Conservation (phyloP, 202 grass and related monocot genomes). For the Zoysia matrella region DNA sequence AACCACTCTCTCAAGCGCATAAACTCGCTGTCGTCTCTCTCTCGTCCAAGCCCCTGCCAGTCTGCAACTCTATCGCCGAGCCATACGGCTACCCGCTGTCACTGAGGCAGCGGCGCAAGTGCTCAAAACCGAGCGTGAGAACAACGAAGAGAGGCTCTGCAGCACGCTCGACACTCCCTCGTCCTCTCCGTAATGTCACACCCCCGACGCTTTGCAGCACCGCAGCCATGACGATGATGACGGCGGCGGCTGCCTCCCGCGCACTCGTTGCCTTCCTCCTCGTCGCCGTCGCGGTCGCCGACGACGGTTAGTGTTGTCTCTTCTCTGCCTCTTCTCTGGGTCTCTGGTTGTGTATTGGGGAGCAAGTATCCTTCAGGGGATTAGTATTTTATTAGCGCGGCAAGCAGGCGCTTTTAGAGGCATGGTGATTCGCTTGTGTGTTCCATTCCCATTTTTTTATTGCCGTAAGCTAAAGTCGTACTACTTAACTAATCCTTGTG, state of each 20-base stretch:
- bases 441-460: constrained; percentile 40
- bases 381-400: constrained; percentile 61
- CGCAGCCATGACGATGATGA: constrained; percentile 25
- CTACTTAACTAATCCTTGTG: constrained; percentile 53
- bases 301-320: constrained; percentile 31
- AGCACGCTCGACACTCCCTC: constrained; percentile 10
- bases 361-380: constrained; percentile 51
- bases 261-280: constrained; percentile 35
- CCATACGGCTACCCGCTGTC: constrained; percentile 49
- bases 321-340: not conserved
- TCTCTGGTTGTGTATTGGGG: constrained; percentile 40
- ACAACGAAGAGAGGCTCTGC: constrained; percentile 3
- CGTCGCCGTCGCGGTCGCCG: constrained; percentile 43
- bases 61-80: constrained; percentile 19
- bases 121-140: constrained; percentile 40
- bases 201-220: constrained; percentile 1
- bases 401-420: constrained; percentile 60
- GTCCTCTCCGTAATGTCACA: constrained; percentile 40
- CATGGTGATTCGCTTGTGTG: constrained; percentile 48
- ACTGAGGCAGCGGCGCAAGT: constrained; percentile 36
- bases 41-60: constrained; percentile 22
- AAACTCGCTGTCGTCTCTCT: not conserved
- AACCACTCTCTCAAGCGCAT: constrained; percentile 19
- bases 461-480: constrained; percentile 38
- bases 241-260: not conserved